Conservation (phyloP, 768 basidiomycete species). For the Suillus bovinus region DNA sequence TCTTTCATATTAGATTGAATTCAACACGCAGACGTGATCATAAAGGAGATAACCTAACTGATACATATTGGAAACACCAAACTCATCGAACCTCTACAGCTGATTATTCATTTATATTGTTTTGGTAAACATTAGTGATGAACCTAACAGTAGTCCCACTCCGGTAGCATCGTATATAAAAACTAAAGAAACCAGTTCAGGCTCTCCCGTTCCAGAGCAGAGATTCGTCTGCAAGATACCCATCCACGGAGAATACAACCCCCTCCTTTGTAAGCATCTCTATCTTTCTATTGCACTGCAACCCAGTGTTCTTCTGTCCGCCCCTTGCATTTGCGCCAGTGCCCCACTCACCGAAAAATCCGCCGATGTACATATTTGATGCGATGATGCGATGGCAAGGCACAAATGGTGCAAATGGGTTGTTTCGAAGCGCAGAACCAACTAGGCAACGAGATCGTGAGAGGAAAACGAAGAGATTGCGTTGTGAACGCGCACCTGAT, state of each 20-base stretch:
- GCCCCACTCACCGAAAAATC: conserved; percentile 65
- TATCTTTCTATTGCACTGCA: conserved; percentile 47
- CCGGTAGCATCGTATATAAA: not conserved
- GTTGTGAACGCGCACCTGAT: conserved; percentile 45
- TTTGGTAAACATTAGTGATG: not conserved
- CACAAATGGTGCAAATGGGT: conserved; percentile 66
- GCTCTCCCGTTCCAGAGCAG: conserved; percentile 17
- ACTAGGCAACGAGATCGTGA: conserved; percentile 35
- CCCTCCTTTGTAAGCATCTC: conserved; percentile 54
- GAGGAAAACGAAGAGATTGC: not conserved
- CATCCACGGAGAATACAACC: conserved; percentile 47
- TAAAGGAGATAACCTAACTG: no score
- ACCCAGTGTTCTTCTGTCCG: conserved; percentile 32
- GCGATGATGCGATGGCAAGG: conserved; percentile 75
- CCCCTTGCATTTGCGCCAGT: conserved; percentile 32
- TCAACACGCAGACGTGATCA: not conserved
- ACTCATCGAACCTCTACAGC: not conserved
- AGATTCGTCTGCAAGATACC: conserved; percentile 36
- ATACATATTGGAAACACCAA: no score
- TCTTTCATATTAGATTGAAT: not conserved
- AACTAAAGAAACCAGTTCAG: not conserved
- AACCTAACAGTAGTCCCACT: not conserved
- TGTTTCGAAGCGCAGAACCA: conserved; percentile 61
- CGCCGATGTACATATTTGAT: conserved; percentile 58
- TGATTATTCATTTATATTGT: not conserved